Percentiles rank a stretch among this genome's conserved stretches.
phyloP scores from a whole-genome alignment of 305 asterid species.

The Solanum chacoense region DNA sequence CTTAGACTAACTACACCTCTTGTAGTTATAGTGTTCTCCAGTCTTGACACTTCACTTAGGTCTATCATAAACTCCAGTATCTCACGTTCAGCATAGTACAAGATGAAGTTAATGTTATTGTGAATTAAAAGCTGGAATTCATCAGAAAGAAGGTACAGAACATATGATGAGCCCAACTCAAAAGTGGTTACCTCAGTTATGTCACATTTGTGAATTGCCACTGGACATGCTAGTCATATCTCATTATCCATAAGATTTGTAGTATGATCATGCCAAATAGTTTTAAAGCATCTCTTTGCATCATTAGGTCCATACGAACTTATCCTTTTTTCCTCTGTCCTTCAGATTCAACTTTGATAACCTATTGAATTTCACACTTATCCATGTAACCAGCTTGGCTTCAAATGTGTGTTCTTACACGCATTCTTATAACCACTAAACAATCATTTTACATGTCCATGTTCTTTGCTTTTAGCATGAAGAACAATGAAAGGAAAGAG shows the following conservation, averaged over 20 bases:
- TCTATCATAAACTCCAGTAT: not conserved
- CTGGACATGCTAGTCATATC: not conserved
- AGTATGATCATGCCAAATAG: not conserved
- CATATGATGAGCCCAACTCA: not conserved
- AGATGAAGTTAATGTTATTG: not conserved
- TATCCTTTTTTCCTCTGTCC: not conserved
- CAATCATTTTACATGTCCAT: not conserved
- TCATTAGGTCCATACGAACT: not conserved
- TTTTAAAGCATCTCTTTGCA: not conserved
- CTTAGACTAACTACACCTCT: not conserved
- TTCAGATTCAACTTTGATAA: not conserved
- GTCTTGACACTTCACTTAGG: not conserved
- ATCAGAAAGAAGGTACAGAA: not conserved
- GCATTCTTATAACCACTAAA: not conserved
- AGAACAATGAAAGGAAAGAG: not conserved
- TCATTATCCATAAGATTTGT: not conserved
- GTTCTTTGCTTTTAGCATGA: not conserved
- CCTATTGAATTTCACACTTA: not conserved
- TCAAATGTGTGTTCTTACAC: not conserved
- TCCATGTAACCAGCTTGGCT: not conserved
- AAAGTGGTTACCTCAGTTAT: not conserved
- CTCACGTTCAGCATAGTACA: not conserved
- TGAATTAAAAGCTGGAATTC: not conserved
- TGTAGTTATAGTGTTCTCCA: not conserved
- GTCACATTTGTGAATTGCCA: not conserved